Conservation (phyloP, 768 basidiomycete species). For the Lentinula edodes region DNA sequence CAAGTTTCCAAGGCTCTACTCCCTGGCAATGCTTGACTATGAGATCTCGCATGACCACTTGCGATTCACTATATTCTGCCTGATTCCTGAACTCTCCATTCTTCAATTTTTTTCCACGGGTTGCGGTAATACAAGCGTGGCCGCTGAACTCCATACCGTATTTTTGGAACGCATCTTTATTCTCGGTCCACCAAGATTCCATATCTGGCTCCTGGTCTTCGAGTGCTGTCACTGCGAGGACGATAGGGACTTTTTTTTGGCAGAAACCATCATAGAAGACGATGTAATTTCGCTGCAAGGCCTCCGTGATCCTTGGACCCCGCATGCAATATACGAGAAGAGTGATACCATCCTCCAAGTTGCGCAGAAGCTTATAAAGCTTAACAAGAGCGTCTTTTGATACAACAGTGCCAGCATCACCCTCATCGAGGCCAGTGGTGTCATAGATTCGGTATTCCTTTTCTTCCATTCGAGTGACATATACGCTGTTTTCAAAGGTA, state of each 20-base stretch:
- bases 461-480: slow-evolving; percentile 16
- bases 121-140: slow-evolving; percentile 28
- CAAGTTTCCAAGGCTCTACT: slow-evolving; percentile 17
- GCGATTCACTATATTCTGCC: slow-evolving; percentile 17
- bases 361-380: slow-evolving; percentile 25
- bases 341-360: slow-evolving; percentile 23
- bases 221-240: slow-evolving; percentile 32
- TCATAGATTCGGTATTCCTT: slow-evolving; percentile 22
- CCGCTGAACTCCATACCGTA: slow-evolving; percentile 22
- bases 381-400: slow-evolving; percentile 24
- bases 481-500: slow-evolving; percentile 25
- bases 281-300: slow-evolving; percentile 30
- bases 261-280: slow-evolving; percentile 35
- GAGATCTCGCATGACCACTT: slow-evolving; percentile 13
- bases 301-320: slow-evolving; percentile 28
- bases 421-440: slow-evolving; percentile 26
- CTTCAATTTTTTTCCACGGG: not conserved
- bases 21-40: slow-evolving; percentile 14
- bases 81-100: slow-evolving; percentile 5
- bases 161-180: slow-evolving; percentile 17
- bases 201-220: slow-evolving; percentile 24
- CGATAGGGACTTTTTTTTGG: slow-evolving; percentile 29
- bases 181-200: slow-evolving; percentile 25
- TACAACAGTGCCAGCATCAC: slow-evolving; percentile 17
- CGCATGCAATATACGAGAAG: slow-evolving; percentile 36